These are phyloP conservation scores for Solanum rostratum DNA, from an alignment of 257 asterid genomes.

Conservation along the genomic window DNA sequence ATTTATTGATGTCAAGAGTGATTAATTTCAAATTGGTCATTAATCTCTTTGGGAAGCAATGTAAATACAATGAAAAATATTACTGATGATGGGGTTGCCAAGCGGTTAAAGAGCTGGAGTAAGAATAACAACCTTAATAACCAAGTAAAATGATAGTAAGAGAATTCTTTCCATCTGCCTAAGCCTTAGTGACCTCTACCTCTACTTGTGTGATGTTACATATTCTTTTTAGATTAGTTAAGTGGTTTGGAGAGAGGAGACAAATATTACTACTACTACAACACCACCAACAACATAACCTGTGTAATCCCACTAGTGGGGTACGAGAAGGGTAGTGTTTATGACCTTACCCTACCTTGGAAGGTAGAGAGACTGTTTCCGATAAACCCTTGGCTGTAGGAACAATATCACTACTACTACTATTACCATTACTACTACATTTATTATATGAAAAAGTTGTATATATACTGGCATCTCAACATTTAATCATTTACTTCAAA, in stretches of 20 bases:
- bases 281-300: neutral
- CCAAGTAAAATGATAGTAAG: neutral
- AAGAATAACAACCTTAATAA: neutral
- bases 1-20: neutral
- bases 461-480: neutral
- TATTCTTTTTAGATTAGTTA: neutral
- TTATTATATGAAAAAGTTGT: neutral
- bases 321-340: neutral
- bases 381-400: neutral
- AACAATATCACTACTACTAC: neutral
- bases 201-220: neutral
- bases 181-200: neutral
- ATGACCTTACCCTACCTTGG: neutral
- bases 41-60: neutral
- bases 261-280: neutral
- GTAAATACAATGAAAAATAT: neutral
- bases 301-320: neutral
- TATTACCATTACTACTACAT: neutral
- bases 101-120: neutral
- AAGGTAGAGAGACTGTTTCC: neutral
- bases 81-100: neutral
- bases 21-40: neutral
- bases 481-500: neutral
- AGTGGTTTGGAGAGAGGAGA: neutral
- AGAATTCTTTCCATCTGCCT: neutral